Base-by-base conservation (phyloP, 192 early-diverging fungal species). In the Physocladia obscura region DNA sequence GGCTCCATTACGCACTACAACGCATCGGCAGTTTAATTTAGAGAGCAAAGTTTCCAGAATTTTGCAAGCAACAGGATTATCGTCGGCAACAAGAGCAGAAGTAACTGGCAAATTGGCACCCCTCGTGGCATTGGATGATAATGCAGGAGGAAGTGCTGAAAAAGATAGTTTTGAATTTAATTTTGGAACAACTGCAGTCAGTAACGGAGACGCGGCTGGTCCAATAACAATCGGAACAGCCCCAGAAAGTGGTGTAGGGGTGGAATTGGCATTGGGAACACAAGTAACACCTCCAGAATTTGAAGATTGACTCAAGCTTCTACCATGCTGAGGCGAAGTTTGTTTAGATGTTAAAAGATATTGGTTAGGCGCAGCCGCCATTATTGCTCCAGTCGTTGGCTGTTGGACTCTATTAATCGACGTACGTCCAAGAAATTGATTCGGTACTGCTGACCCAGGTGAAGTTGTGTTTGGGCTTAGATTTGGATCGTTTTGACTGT, bases 11-110 rank as follows among this genome's bases (percentile, higher is more conserved):
- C 89, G 84, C 29, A 95, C 91, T 48, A 93, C 79, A 2, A 93
- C 88, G 65, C 93, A 94, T 26, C 90, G 82, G 61, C 93, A 88
- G 51, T 91, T 84, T 8, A 94, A 57, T 29, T 84, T 84, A 27
- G 75, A 76, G 49, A 98, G 76, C 63, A 95, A 88, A n/a, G 90
- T 91, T 76, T 98, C 95, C 64, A 98, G 71, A 60, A 98, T 91
- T 74, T 93, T 93, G 62, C 87, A 85, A 44, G 88, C 87, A 40
- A 95, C 90, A 4, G 93, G 93, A 65, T 98, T 98, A 74, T 94
- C 93, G 61, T 98, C 95, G 3, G 90, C 94, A 47, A 98, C 86
- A 17, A 98, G 70, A 57, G 86, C 78, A 57, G 80, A 82, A 19
- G 83, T 34, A 24, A 52, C 34, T 34, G 40, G 65, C 30, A 68